Base-by-base conservation (phyloP, 495 filamentous ascomycete species). In the Penicillium arizonense region DNA sequence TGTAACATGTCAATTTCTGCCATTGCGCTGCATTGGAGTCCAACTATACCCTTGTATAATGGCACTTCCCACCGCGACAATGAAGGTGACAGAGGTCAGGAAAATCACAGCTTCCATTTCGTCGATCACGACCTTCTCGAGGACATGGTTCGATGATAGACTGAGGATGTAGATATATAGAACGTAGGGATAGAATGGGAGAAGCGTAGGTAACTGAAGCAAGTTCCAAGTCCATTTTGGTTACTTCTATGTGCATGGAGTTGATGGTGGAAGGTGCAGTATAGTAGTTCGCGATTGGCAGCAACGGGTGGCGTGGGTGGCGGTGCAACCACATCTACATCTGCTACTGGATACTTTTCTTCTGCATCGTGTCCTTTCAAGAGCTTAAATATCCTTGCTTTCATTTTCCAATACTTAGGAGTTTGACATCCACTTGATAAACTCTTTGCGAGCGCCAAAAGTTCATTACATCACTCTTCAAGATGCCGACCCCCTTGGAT, bases 401-500 rank as follows among this genome's bases (percentile, higher is more conserved):
- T 30, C 28, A 7, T 5, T 30, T 30, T 30, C 28, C 28, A 2
- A 30, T 8, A 30, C 28, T 30, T 2, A 0, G 4, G 2, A 30
- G 8, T 30, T 30, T 30, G 28, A 30, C 0, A 30, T 30, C 28
- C 28, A 30, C 28, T 7, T 7, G 24, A 14, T n/a, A 3, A 16
- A 24, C 14, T 24, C 14, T 43, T 41, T 26, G 3, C n/a, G 14
- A 28, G 21, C 20, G 16, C 28, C 42, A 8, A 21, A 20, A 6
- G 6, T 21, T 37, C 12, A 7, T 21, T 18, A 32, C 14, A 44
- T 20, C 23, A 32, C 24, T n/a, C 26, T 30, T 39, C 64, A 70
- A 56, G 28, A 74, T 75, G 87, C 87, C 87, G 43, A 94, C 89
- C 52, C 83, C 82, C 40, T 72, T 94, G 9, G 89, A 94, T 68